Evolutionary conservation across 148 eudicot genomes (phyloP).

Genomic region (Camellia sinensis): DNA sequence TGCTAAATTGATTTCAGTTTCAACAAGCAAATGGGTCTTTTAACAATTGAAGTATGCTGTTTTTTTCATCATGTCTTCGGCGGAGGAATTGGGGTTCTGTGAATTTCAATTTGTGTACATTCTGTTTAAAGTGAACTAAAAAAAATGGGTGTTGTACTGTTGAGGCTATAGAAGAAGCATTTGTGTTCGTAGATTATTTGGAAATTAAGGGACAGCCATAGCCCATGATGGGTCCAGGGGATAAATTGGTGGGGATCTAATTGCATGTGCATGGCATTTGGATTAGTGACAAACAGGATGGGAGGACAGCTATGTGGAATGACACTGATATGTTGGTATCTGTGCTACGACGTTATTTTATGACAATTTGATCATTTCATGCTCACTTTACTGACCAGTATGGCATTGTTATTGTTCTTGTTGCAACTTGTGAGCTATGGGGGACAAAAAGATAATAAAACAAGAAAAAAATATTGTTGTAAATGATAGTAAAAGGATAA

Average conservation of each 20-base stretch:
- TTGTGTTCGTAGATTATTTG: not conserved
- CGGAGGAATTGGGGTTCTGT: not conserved
- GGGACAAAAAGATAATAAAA: not conserved
- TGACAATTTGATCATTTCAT: not conserved
- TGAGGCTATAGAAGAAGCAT: not conserved
- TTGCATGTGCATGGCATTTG: constrained; percentile 33
- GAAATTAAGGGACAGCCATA: not conserved
- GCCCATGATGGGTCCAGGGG: constrained; percentile 20
- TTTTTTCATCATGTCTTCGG: too few species aligned
- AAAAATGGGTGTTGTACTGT: not conserved
- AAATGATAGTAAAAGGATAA: too few species aligned
- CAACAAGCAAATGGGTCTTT: too few species aligned
- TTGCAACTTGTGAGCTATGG: not conserved
- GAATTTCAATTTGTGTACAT: not conserved
- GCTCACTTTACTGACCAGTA: too few species aligned
- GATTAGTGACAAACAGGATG: not conserved
- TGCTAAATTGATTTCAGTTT: too few species aligned
- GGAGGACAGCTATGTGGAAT: constrained; percentile 15
- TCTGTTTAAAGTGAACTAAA: not conserved
- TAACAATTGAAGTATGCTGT: too few species aligned
- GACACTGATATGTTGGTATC: constrained; percentile 6
- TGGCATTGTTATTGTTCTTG: not conserved
- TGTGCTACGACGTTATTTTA: not conserved
- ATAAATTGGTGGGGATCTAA: constrained; percentile 16
- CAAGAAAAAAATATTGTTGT: too few species aligned